These are phyloP conservation scores for Moesziomyces globuligerus DNA, from an alignment of 1,284 basidiomycete genomes.

Conservation along the genomic window DNA sequence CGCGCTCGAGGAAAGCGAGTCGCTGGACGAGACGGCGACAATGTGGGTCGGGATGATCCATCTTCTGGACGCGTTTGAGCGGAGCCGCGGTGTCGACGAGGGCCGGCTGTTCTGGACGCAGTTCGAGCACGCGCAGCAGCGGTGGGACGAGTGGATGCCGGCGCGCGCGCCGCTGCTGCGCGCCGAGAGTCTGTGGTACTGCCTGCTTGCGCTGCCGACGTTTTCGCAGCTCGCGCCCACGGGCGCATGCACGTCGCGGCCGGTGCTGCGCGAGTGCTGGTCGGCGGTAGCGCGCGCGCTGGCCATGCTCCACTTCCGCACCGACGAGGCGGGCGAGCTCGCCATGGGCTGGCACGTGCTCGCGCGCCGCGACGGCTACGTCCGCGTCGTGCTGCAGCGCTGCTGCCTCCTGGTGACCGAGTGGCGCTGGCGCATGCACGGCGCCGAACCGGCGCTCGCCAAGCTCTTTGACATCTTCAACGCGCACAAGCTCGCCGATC, in stretches of 20 bases:
- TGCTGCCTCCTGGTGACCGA: constrained; percentile 77
- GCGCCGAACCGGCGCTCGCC: constrained; percentile 73
- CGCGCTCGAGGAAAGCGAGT: background rate
- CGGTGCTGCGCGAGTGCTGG: constrained; percentile 77
- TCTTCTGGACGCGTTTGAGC: constrained; percentile 62
- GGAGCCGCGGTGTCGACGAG: constrained; percentile 17
- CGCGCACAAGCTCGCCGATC: constrained; percentile 80
- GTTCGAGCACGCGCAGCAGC: constrained; percentile 46
- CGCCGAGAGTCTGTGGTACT: constrained; percentile 74
- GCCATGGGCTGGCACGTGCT: constrained; percentile 70
- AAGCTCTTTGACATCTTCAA: constrained; percentile 81
- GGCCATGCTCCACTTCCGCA: constrained; percentile 71
- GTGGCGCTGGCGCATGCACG: constrained; percentile 79
- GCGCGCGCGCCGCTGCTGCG: constrained; percentile 70
- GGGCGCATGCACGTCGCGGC: constrained; percentile 71
- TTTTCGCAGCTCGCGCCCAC: constrained; percentile 80
- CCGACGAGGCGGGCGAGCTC: constrained; percentile 72
- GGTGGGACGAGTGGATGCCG: constrained; percentile 67
- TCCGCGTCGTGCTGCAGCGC: constrained; percentile 78
- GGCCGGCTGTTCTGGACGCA: constrained; percentile 47
- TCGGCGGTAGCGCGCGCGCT: constrained; percentile 68
- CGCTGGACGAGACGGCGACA: constrained; percentile 72
- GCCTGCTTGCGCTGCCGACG: constrained; percentile 77
- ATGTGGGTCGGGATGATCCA: constrained; percentile 83
- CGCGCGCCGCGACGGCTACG: constrained; percentile 78